These are phyloP conservation scores for Ammopiptanthus mongolicus DNA, from an alignment of 306 rosid genomes.

Conservation along the genomic window DNA sequence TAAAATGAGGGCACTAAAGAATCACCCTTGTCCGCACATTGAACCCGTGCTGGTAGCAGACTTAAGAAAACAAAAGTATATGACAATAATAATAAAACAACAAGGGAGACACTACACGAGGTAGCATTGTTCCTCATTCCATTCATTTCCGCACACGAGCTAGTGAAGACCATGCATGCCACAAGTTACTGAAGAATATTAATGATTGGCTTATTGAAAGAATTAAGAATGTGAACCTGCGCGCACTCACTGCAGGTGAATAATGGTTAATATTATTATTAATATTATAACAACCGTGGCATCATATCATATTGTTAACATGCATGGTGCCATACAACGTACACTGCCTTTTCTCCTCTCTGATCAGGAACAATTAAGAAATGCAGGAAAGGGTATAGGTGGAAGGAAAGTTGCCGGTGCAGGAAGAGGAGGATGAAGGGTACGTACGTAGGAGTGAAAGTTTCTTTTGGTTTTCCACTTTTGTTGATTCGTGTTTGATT, in stretches of 20 bases:
- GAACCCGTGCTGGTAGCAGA: slow-evolving; percentile 23
- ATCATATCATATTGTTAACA: neutral
- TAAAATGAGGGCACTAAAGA: slow-evolving; percentile 27
- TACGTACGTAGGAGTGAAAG: neutral
- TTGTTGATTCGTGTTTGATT: neutral
- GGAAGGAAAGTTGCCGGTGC: neutral
- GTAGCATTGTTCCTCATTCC: slow-evolving; percentile 26
- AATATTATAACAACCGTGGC: neutral
- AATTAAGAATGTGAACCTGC: too few species aligned
- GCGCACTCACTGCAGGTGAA: neutral
- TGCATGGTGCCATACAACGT: neutral
- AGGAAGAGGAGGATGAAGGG: neutral
- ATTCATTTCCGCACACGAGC: slow-evolving; percentile 28
- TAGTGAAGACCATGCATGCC: slow-evolving; percentile 24
- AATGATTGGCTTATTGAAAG: too few species aligned
- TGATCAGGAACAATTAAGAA: neutral
- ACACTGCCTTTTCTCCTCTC: neutral
- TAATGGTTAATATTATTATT: neutral
- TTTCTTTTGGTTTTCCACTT: neutral
- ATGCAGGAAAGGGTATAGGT: neutral
- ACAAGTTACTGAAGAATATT: neutral
- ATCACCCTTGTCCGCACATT: slow-evolving; percentile 33
- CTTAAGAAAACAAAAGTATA: slow-evolving; percentile 16
- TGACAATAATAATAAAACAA: slow-evolving; percentile 16
- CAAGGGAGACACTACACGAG: slow-evolving; percentile 20